phyloP scores from a whole-genome alignment of 495 filamentous ascomycete genomes.

The Clavariopsis aquatica region DNA sequence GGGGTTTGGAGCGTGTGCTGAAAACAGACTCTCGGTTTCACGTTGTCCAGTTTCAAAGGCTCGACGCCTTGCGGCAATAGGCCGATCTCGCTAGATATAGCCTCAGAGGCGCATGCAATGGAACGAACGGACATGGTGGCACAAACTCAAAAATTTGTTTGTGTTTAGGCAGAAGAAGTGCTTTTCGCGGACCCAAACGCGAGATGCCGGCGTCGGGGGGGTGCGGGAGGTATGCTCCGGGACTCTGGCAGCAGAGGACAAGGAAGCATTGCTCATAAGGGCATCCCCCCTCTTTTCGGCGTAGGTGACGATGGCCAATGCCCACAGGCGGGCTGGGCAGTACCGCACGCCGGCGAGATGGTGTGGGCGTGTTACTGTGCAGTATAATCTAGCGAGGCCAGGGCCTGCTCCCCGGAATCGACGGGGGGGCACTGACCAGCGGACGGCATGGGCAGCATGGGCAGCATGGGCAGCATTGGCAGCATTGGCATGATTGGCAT shows the following conservation, averaged over 20 bases:
- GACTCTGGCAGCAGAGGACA: background rate
- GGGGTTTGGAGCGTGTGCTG: slow-evolving; percentile 5
- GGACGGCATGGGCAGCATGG: background rate
- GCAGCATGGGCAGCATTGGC: background rate
- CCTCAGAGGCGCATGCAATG: background rate
- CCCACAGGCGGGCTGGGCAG: background rate
- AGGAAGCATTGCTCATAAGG: background rate
- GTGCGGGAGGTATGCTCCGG: background rate
- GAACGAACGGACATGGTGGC: background rate
- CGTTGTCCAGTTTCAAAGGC: slow-evolving; percentile 4
- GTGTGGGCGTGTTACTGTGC: too few relatives aligned
- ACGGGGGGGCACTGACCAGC: slow-evolving; percentile 3
- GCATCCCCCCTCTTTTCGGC: background rate
- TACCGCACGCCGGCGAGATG: background rate
- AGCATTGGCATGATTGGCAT: background rate
- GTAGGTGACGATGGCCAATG: background rate
- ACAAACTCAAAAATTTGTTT: background rate
- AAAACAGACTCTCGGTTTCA: slow-evolving; percentile 10
- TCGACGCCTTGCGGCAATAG: background rate
- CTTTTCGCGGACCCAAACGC: background rate
- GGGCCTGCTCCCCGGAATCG: background rate
- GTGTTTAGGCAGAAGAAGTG: background rate
- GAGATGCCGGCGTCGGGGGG: background rate
- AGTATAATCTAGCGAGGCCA: background rate
- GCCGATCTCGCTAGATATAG: background rate